Conservation (phyloP, 2,329 filamentous ascomycete species). For the Cryphonectria radicalis region DNA sequence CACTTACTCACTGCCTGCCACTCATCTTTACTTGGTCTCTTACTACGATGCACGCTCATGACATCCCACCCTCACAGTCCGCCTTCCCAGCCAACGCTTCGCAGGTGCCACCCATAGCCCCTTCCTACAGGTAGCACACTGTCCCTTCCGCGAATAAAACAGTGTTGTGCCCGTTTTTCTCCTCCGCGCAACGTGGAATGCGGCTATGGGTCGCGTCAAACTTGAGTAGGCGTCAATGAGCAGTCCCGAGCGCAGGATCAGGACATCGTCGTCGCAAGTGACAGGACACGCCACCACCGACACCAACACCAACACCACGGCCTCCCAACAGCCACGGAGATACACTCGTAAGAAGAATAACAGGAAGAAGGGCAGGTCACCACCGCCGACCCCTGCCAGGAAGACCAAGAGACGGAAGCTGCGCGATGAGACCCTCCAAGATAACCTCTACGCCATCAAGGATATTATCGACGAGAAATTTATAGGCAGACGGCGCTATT, state of each 20-base stretch:
- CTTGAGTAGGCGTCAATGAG: constrained; percentile 28
- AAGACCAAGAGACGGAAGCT: constrained; percentile 14
- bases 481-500: constrained; percentile 42
- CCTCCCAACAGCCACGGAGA: background rate
- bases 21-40: constrained; percentile 11
- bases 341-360: constrained; percentile 1
- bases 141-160: background rate
- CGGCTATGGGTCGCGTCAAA: constrained; percentile 18
- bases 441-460: constrained; percentile 36
- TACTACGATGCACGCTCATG: background rate
- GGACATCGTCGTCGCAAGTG: background rate
- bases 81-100: background rate
- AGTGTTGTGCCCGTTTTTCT: background rate
- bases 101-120: background rate
- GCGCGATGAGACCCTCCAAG: constrained; percentile 12
- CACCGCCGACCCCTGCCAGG: background rate
- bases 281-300: background rate
- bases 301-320: background rate
- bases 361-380: background rate
- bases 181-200: constrained; percentile 14
- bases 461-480: constrained; percentile 45
- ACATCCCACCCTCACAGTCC: background rate
- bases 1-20: constrained; percentile 8
- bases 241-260: constrained; percentile 12
- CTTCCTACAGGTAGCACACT: background rate